A percentile compares a stretch with the other conserved stretches of the same genome.
phyloP scores from a whole-genome alignment of 441 rosid species.

The Adansonia madagascariensis region DNA sequence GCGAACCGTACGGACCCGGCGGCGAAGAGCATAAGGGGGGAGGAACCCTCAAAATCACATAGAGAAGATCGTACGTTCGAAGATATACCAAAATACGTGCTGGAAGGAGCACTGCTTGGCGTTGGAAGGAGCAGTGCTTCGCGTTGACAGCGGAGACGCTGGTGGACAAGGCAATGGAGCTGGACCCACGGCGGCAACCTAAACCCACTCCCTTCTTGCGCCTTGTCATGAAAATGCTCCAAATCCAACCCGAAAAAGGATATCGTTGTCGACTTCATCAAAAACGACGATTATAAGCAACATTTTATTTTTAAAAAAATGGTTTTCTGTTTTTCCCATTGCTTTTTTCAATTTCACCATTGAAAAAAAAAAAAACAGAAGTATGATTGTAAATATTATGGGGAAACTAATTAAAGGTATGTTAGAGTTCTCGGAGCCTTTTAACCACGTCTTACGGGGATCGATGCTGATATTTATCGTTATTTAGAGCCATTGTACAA shows the following conservation, averaged over 20 bases:
- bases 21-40: slow-evolving; percentile 84
- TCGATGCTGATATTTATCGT: slow-evolving; percentile 76
- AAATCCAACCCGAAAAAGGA: slow-evolving; percentile 94
- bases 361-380: not conserved
- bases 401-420: slow-evolving; percentile 49
- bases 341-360: not conserved
- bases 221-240: slow-evolving; percentile 87
- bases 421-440: slow-evolving; percentile 91
- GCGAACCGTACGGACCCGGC: slow-evolving; percentile 91
- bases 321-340: not conserved
- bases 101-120: slow-evolving; percentile 99
- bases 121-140: slow-evolving; percentile 94
- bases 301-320: not conserved
- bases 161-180: slow-evolving; percentile 97
- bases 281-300: slow-evolving; percentile 92
- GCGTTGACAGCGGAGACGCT: slow-evolving; percentile 93
- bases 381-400: no score
- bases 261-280: slow-evolving; percentile 89
- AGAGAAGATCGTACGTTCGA: slow-evolving; percentile 81
- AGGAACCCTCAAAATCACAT: slow-evolving; percentile 93
- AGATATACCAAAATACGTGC: slow-evolving; percentile 85
- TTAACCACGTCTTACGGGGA: slow-evolving; percentile 77
- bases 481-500: slow-evolving; percentile 92
- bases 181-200: slow-evolving; percentile 82
- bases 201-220: slow-evolving; percentile 93